A percentile compares a stretch with the other conserved stretches of the same genome.
These are phyloP conservation scores for Sphenostylis stenocarpa DNA, from an alignment of 306 rosid genomes.

Conservation along the genomic window DNA sequence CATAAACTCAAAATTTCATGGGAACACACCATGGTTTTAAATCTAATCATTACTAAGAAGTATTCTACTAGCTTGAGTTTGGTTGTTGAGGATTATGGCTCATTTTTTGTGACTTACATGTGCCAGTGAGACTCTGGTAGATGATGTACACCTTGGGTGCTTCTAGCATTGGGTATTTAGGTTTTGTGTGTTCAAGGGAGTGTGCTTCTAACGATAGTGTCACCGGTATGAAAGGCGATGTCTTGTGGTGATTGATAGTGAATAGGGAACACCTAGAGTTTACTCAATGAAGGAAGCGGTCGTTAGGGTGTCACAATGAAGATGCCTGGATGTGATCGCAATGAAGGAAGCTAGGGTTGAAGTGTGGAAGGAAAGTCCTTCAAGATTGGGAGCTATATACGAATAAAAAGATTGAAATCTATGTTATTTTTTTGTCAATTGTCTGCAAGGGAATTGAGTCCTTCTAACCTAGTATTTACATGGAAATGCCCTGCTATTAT, in stretches of 20 bases:
- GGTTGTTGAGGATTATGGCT: too few relatives aligned
- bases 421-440: not conserved
- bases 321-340: not conserved
- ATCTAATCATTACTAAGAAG: too few relatives aligned
- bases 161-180: too few relatives aligned
- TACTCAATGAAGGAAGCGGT: not conserved
- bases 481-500: too few relatives aligned
- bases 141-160: not conserved
- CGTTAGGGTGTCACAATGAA: not conserved
- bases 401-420: too few relatives aligned
- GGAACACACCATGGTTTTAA: too few relatives aligned
- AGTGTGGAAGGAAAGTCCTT: not conserved
- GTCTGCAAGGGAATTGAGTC: not conserved
- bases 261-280: not conserved
- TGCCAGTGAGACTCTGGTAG: not conserved
- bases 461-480: not conserved
- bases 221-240: too few relatives aligned
- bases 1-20: too few relatives aligned
- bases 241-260: not conserved
- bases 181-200: not conserved
- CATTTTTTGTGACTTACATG: too few relatives aligned
- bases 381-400: not conserved
- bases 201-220: not conserved
- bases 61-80: too few relatives aligned
- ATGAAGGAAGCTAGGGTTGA: not conserved